Evolutionary conservation across 2,329 filamentous ascomycete species (phyloP).

Genomic region (Waltergamsia citrina): DNA sequence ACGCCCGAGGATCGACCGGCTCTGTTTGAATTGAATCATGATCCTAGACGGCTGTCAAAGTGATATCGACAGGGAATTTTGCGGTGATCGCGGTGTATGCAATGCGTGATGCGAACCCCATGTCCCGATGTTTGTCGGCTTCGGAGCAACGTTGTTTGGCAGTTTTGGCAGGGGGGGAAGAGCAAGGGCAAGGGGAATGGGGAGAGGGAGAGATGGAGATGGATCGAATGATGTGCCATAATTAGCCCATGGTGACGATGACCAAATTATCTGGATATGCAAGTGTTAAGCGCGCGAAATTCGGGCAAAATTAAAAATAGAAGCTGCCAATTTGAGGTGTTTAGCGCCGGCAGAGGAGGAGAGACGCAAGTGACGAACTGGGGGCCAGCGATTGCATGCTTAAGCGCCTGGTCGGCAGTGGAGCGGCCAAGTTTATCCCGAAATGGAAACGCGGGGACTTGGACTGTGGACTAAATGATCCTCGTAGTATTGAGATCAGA

Average conservation of each 20-base stretch:
- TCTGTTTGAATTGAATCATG: too few relatives aligned
- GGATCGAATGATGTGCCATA: constrained; percentile 1
- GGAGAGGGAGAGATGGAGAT: not conserved
- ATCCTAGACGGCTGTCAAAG: too few relatives aligned
- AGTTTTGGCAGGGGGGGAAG: not conserved
- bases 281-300: constrained; percentile 1
- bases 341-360: constrained; percentile 2
- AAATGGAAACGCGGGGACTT: not conserved
- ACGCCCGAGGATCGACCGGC: too few relatives aligned
- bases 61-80: too few relatives aligned
- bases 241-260: constrained; percentile 1
- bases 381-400: too few relatives aligned
- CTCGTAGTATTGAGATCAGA: too few relatives aligned
- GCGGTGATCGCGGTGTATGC: too few relatives aligned
- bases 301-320: constrained; percentile 8
- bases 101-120: too few relatives aligned
- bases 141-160: not conserved
- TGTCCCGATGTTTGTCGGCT: too few relatives aligned
- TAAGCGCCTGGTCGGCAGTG: not conserved
- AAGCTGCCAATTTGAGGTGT: constrained; percentile 3
- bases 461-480: constrained; percentile 1
- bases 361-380: not conserved
- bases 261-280: not conserved
- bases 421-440: not conserved
- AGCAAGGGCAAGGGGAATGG: not conserved